These are phyloP conservation scores for Corylus americana DNA, from an alignment of 306 rosid genomes.

Conservation along the genomic window DNA sequence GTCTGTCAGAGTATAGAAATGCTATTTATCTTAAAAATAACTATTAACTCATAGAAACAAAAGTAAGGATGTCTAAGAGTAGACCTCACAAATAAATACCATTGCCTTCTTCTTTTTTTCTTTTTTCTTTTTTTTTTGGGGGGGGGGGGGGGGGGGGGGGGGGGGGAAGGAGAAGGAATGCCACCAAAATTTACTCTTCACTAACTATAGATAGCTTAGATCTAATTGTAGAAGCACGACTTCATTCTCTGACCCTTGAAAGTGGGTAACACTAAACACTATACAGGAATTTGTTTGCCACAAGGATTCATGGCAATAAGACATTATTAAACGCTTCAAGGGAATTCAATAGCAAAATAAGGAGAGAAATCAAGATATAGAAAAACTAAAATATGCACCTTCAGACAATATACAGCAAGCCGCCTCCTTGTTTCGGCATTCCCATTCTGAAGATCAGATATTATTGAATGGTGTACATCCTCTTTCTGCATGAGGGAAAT, in stretches of 20 bases:
- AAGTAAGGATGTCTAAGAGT: background rate
- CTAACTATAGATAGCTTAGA: background rate
- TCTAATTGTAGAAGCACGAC: background rate
- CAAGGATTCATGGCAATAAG: background rate
- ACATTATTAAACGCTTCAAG: background rate
- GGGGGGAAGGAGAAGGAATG: background rate
- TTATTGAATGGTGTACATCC: slow-evolving; percentile 96
- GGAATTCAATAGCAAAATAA: background rate
- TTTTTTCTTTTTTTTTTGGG: too few species aligned
- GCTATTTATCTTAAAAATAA: background rate
- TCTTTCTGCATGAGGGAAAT: slow-evolving; percentile 68
- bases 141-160: too few species aligned
- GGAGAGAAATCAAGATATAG: slow-evolving; percentile 28
- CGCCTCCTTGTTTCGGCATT: slow-evolving; percentile 96
- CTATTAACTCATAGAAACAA: background rate
- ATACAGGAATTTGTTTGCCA: background rate
- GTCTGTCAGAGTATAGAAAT: background rate
- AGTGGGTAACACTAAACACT: background rate
- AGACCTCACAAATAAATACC: background rate
- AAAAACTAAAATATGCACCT: slow-evolving; percentile 53
- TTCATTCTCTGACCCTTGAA: background rate
- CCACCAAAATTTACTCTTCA: background rate
- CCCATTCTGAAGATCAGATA: slow-evolving; percentile 98
- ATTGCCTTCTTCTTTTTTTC: too few species aligned
- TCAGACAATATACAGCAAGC: slow-evolving; percentile 94